phyloP scores from a whole-genome alignment of 225 moss, liverwort and hornwort species.

The Anthoceros angustus region DNA sequence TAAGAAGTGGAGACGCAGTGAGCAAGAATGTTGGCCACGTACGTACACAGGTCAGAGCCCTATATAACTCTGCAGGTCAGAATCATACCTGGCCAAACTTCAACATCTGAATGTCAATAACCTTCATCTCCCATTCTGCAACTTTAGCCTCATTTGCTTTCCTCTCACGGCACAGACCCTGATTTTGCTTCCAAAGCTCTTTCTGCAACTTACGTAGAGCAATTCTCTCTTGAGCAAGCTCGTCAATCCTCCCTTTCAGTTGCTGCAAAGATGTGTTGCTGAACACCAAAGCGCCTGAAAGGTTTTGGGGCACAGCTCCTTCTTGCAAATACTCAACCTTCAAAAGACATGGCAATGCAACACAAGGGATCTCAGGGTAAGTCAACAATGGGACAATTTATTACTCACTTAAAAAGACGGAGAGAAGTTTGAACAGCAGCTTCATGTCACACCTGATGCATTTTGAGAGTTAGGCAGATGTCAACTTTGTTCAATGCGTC shows the following conservation, averaged over 20 bases:
- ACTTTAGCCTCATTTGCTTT: slow-evolving; percentile 57
- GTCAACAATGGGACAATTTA: neutral
- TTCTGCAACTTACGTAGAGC: slow-evolving; percentile 32
- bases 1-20: slow-evolving; percentile 3
- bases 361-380: neutral
- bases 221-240: slow-evolving; percentile 40
- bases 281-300: slow-evolving; percentile 63
- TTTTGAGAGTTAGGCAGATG: slow-evolving; percentile 44
- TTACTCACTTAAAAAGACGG: neutral
- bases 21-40: neutral
- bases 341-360: neutral
- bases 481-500: slow-evolving; percentile 58
- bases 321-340: slow-evolving; percentile 86
- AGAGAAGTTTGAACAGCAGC: neutral
- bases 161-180: slow-evolving; percentile 43
- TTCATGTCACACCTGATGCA: slow-evolving; percentile 48
- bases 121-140: slow-evolving; percentile 34
- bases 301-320: slow-evolving; percentile 45
- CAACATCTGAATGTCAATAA: slow-evolving; percentile 64
- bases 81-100: slow-evolving; percentile 75
- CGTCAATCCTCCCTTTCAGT: slow-evolving; percentile 45
- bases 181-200: slow-evolving; percentile 52
- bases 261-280: slow-evolving; percentile 41
- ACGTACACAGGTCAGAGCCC: neutral
- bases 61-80: neutral